Percentiles rank a stretch among this genome's conserved stretches.
Conservation (phyloP, 306 rosid species). For the Dalbergia cochinchinensis region DNA sequence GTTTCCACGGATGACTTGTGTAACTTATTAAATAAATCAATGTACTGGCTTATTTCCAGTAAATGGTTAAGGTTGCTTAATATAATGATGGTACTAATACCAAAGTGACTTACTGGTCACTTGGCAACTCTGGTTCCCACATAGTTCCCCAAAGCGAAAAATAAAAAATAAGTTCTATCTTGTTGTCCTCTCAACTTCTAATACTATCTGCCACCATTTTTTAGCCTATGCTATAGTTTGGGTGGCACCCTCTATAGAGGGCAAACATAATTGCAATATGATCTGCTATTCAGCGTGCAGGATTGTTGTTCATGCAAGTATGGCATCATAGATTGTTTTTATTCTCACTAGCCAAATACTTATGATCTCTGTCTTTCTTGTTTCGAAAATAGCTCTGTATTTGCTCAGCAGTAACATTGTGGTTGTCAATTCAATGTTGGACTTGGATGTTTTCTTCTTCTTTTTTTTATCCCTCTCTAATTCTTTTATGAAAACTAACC, state of each 20-base stretch:
- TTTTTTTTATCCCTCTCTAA: background rate
- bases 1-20: constrained; percentile 27
- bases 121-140: constrained; percentile 14
- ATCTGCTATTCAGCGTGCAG: background rate
- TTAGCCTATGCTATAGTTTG: constrained; percentile 6
- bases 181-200: constrained; percentile 12
- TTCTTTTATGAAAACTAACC: constrained; percentile 6
- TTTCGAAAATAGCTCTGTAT: constrained; percentile 6
- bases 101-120: background rate
- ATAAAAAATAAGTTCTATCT: background rate
- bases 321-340: background rate
- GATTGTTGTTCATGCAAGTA: constrained; percentile 23
- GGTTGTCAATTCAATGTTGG: constrained; percentile 7
- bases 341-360: constrained; percentile 26
- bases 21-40: constrained; percentile 27
- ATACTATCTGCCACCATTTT: constrained; percentile 14
- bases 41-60: background rate
- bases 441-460: background rate
- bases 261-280: background rate
- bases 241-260: background rate
- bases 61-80: constrained; percentile 17
- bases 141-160: constrained; percentile 20
- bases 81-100: background rate
- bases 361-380: background rate
- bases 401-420: background rate